phyloP scores from a whole-genome alignment of 1,284 basidiomycete genomes.

The Singerocomus inundabilis region DNA sequence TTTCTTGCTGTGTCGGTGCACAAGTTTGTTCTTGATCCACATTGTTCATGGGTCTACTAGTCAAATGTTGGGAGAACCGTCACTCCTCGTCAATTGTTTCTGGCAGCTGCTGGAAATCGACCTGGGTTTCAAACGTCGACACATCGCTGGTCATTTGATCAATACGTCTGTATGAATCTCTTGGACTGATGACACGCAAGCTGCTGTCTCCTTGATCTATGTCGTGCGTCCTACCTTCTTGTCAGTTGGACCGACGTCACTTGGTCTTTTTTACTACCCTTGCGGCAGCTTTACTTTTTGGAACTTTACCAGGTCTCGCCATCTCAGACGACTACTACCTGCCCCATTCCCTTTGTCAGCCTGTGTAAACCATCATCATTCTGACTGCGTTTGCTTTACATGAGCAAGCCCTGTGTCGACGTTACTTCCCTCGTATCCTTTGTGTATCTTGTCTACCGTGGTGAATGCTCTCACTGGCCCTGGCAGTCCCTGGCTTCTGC shows the following conservation, averaged over 20 bases:
- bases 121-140: background rate
- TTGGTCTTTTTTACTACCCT: background rate
- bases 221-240: background rate
- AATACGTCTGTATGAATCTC: background rate
- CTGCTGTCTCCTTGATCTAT: background rate
- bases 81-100: background rate
- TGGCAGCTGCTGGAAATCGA: background rate
- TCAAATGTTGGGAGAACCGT: background rate
- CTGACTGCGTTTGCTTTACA: background rate
- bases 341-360: background rate
- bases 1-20: background rate
- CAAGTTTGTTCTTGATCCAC: background rate
- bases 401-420: background rate
- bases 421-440: background rate
- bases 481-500: background rate
- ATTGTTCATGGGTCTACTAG: constrained; percentile 1
- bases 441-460: background rate
- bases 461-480: background rate
- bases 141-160: background rate
- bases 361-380: background rate
- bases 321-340: background rate
- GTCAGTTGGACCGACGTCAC: background rate
- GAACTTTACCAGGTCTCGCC: background rate
- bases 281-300: background rate
- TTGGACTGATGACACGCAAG: background rate